Percentiles rank a stretch among this genome's conserved stretches.
Conservation (phyloP, 768 basidiomycete species). For the Multifurca ochricompacta region DNA sequence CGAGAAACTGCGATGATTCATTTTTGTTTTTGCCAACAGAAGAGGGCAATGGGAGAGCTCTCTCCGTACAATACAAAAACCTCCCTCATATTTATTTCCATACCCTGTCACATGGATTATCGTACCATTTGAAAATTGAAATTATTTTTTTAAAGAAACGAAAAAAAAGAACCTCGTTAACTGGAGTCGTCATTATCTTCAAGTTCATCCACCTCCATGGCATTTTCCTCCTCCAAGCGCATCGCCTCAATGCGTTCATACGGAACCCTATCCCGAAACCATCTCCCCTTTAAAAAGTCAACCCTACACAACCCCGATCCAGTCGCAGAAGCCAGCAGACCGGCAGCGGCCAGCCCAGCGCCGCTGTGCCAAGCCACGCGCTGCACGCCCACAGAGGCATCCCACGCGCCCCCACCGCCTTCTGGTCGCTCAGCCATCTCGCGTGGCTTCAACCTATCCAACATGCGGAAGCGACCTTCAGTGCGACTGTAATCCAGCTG, state of each 20-base stretch:
- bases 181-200: constrained; percentile 31
- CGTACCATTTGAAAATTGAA: no score
- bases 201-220: constrained; percentile 28
- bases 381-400: constrained; percentile 67
- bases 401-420: constrained; percentile 56
- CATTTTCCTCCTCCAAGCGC: constrained; percentile 44
- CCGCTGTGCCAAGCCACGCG: constrained; percentile 76
- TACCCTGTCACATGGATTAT: background rate
- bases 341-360: constrained; percentile 53
- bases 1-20: background rate
- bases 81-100: background rate
- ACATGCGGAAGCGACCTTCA: constrained; percentile 71
- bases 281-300: constrained; percentile 73
- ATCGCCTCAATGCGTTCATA: constrained; percentile 57
- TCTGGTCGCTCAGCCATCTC: constrained; percentile 43
- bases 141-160: no score
- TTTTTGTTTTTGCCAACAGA: no score
- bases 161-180: background rate
- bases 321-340: constrained; percentile 68
- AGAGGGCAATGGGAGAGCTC: no score
- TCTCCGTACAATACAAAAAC: background rate
- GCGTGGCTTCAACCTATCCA: constrained; percentile 78
- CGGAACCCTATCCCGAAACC: constrained; percentile 57
- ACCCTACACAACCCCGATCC: constrained; percentile 82
- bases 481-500: constrained; percentile 82